These are phyloP conservation scores for Paramecium pentaurelia DNA, from an alignment of 73 alveolate genomes.

Conservation along the genomic window DNA sequence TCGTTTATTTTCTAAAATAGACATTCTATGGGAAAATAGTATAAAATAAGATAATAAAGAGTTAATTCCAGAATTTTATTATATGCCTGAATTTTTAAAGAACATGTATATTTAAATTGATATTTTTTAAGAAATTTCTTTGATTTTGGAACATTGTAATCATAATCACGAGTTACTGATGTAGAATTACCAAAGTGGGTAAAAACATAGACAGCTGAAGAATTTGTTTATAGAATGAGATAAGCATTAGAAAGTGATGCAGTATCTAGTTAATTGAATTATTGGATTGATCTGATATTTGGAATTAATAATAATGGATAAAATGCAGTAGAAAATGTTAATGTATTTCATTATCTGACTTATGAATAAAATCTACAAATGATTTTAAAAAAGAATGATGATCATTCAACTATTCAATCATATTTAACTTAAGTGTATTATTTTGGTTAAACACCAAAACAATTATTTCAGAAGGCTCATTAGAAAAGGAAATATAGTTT, in stretches of 20 bases:
- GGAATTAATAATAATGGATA: slow-evolving; percentile 81
- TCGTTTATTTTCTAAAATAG: slow-evolving; percentile 82
- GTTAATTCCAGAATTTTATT: slow-evolving; percentile 94
- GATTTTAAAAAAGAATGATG: slow-evolving; percentile 71
- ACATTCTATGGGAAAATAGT: slow-evolving; percentile 74
- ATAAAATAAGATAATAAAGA: slow-evolving; percentile 92
- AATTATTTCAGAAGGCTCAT: slow-evolving; percentile 68
- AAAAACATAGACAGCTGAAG: slow-evolving; percentile 69
- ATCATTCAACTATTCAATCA: slow-evolving; percentile 64
- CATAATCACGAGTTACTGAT: slow-evolving; percentile 69
- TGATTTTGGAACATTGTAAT: slow-evolving; percentile 80
- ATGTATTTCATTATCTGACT: slow-evolving; percentile 69
- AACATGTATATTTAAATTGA: slow-evolving; percentile 37
- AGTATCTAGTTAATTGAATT: slow-evolving; percentile 63
- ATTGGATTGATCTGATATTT: slow-evolving; percentile 82
- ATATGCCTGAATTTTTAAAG: slow-evolving; percentile 86
- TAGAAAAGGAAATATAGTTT: slow-evolving; percentile 55
- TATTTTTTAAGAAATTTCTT: slow-evolving; percentile 56
- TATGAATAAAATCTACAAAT: slow-evolving; percentile 72
- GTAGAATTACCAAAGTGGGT: slow-evolving; percentile 80
- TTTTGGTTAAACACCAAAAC: slow-evolving; percentile 92
- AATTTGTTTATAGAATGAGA: slow-evolving; percentile 65
- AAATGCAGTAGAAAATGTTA: slow-evolving; percentile 76
- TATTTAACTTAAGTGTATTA: slow-evolving; percentile 78
- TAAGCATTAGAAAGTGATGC: slow-evolving; percentile 72